These are phyloP conservation scores for Ophiosphaerella herpotricha DNA, from an alignment of 2,329 filamentous ascomycete genomes.

Conservation along the genomic window DNA sequence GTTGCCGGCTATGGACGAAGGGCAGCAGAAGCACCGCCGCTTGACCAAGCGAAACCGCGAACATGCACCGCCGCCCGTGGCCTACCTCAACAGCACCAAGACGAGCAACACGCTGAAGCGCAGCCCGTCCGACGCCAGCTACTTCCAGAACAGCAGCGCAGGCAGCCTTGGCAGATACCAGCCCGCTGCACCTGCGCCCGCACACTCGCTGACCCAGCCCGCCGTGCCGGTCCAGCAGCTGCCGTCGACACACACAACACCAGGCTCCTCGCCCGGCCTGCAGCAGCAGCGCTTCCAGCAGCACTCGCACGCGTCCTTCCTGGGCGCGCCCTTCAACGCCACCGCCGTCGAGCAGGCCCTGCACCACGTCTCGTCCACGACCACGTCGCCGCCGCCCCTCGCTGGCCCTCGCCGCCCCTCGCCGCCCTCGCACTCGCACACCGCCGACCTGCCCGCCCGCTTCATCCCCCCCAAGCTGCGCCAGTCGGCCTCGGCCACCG, in stretches of 20 bases:
- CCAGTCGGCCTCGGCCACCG: constrained; percentile 50
- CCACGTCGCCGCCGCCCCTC: constrained; percentile 10
- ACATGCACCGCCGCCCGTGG: constrained; percentile 21
- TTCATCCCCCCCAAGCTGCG: constrained; percentile 39
- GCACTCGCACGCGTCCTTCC: constrained; percentile 13
- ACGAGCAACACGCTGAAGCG: constrained; percentile 23
- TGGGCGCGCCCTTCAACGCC: constrained; percentile 47
- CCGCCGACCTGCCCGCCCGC: constrained; percentile 26
- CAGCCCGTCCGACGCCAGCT: constrained; percentile 23
- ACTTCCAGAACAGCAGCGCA: constrained; percentile 14
- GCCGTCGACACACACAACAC: constrained; percentile 1
- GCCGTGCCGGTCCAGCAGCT: constrained; percentile 1
- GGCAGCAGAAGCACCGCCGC: constrained; percentile 15
- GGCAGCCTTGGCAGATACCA: constrained; percentile 13
- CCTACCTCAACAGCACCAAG: constrained; percentile 18
- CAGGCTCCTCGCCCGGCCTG: constrained; percentile 16
- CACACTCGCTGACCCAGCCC: constrained; percentile 11
- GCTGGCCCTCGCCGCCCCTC: constrained; percentile 27
- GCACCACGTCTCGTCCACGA: not conserved
- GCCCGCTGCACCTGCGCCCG: not conserved
- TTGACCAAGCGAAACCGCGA: constrained; percentile 23
- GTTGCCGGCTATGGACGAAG: constrained; percentile 16
- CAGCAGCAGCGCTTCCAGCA: constrained; percentile 16
- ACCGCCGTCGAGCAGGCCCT: constrained; percentile 40
- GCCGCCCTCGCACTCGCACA: constrained; percentile 34